These are phyloP conservation scores for Gaertneriomyces semiglobifer DNA, from an alignment of 192 early-diverging fungal genomes.

Conservation along the genomic window DNA sequence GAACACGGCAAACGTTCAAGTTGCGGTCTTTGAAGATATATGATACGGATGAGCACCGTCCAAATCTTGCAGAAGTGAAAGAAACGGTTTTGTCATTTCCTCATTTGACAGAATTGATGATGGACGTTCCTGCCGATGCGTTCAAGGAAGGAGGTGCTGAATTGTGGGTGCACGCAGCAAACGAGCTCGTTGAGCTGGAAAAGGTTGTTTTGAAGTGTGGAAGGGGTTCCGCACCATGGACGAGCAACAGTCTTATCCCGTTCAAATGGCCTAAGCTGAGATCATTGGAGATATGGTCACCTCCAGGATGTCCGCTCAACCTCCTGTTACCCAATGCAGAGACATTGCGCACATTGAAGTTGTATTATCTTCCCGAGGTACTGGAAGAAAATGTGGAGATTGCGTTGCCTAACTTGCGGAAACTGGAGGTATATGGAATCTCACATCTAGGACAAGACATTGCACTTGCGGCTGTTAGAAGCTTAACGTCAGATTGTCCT, in stretches of 20 bases:
- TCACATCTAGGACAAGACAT: neutral
- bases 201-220: conserved; percentile 1
- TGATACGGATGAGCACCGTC: neutral
- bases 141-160: neutral
- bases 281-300: neutral
- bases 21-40: conserved; percentile 4
- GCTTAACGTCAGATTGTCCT: neutral
- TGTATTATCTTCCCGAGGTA: conserved; percentile 1
- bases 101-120: neutral
- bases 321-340: neutral
- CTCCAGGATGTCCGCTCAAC: neutral
- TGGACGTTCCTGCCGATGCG: neutral
- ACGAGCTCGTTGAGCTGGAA: neutral
- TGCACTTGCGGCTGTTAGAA: neutral
- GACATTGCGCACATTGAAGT: conserved; percentile 1
- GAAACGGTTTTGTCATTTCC: neutral
- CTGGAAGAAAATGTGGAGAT: neutral
- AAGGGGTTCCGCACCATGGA: neutral
- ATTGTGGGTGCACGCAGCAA: neutral
- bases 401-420: neutral
- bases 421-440: neutral
- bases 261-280: conserved; percentile 7
- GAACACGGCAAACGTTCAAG: neutral
- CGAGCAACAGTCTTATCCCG: neutral
- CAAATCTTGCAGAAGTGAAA: neutral